Evolutionary conservation across 768 basidiomycete genomes (phyloP), one percentile per base, ranked within the genome.

Genomic region (Clathrus columnatus): DNA sequence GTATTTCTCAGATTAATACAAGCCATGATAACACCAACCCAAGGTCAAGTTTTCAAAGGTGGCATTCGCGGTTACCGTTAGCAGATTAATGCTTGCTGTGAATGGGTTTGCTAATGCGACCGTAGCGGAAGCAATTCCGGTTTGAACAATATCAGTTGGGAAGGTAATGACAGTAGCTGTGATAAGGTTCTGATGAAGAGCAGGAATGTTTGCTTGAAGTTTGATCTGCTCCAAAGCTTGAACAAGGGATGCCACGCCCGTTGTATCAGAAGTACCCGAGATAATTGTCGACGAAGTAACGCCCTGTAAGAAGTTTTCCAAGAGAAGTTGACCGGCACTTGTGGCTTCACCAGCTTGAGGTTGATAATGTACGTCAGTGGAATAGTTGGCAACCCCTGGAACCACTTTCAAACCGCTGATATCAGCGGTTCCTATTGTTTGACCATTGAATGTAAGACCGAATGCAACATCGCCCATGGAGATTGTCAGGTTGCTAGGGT

Each of bases 221-320:
- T 68, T 73, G 58, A 87, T 81, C 56, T 80, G 68, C 5, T 82
- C 79, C 48, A 88, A 69, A 0, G 83, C 84, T 11, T 68, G 64
- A 61, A 84, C 74, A 32, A 88, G 68, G 1, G 85, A 86, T 36
- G 70, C 70, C 16, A 87, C 80, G 0, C 72, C 68, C 0, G 84
- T 87, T 3, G 84, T 80, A 36, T 61, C 70, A 1, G 70, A 72
- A 11, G 75, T 72, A 4, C 85, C 85, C 6, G 69, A 61, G 51
- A 88, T 86, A 4, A 72, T 70, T 1, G 80, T 81, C 45, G 72
- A 69, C 6, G 77, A 77, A 57, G 79, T 69, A 27, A 80, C 60
- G 17, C 83, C 85, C 67, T 84, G 80, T n/a, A 88, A 65, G 62
- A 80, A 87, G 63, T 84, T 82, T 66, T 84, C 77, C 47, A 88